Conservation (phyloP, 495 filamentous ascomycete genomes). For the Neurospora hispaniola region DNA sequence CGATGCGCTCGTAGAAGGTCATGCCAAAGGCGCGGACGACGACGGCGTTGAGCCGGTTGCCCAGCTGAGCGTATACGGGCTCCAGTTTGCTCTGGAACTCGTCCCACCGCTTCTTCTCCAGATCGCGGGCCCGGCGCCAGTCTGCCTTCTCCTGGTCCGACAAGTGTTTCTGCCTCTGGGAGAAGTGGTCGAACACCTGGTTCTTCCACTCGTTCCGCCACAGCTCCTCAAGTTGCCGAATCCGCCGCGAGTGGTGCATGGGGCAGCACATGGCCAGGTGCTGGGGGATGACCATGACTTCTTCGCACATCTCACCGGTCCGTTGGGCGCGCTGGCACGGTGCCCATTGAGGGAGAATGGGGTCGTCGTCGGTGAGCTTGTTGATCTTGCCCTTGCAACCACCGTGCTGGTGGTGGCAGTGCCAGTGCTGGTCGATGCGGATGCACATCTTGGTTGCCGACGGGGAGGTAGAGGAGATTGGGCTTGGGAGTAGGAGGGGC, state of each 20-base stretch:
- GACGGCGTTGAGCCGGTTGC: neutral
- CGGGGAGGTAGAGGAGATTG: neutral
- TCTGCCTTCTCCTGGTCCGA: neutral
- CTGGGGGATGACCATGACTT: neutral
- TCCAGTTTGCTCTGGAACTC: neutral
- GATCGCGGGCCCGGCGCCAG: neutral
- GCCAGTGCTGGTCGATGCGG: neutral
- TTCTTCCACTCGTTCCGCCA: neutral
- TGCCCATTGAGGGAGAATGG: neutral
- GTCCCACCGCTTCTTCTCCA: neutral
- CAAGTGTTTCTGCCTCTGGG: neutral
- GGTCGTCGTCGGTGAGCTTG: neutral
- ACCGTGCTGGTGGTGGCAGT: neutral
- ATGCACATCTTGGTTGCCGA: neutral
- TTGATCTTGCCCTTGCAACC: neutral
- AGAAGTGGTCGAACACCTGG: neutral
- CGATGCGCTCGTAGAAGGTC: neutral
- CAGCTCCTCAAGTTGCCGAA: neutral
- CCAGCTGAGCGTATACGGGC: neutral
- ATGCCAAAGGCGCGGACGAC: neutral
- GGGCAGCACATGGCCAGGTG: neutral
- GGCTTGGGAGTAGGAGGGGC: neutral
- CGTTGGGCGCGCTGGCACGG: neutral
- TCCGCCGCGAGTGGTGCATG: neutral
- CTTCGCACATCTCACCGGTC: neutral